Evolutionary conservation across 2,329 filamentous ascomycete genomes (phyloP).

Genomic region (Amauroascus niger): DNA sequence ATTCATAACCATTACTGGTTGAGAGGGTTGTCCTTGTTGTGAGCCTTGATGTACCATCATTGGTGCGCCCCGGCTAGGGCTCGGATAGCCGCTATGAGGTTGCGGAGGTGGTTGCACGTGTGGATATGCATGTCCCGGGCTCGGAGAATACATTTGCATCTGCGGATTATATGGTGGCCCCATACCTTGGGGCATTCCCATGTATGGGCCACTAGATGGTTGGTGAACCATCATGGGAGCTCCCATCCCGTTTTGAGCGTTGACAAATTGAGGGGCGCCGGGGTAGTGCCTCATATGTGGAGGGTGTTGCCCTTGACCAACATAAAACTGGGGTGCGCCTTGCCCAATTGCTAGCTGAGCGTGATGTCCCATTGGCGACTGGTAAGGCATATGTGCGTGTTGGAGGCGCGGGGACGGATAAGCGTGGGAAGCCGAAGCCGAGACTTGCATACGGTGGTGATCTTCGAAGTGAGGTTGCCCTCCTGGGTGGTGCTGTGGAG

Average conservation of each 20-base stretch:
- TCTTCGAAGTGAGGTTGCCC: slow-evolving; percentile 64
- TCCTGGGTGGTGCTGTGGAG: slow-evolving; percentile 60
- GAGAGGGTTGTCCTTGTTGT: slow-evolving; percentile 68
- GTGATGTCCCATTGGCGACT: slow-evolving; percentile 57
- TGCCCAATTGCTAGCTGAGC: slow-evolving; percentile 63
- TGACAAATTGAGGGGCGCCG: slow-evolving; percentile 62
- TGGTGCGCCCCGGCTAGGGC: slow-evolving; percentile 71
- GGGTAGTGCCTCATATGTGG: slow-evolving; percentile 62
- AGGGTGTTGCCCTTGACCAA: slow-evolving; percentile 61
- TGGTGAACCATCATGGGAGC: slow-evolving; percentile 76
- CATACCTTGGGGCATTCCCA: slow-evolving; percentile 62
- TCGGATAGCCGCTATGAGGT: slow-evolving; percentile 69
- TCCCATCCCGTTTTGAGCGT: slow-evolving; percentile 61
- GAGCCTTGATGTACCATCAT: slow-evolving; percentile 95
- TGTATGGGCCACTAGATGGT: slow-evolving; percentile 57
- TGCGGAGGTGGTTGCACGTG: slow-evolving; percentile 41
- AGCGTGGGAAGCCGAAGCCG: slow-evolving; percentile 70
- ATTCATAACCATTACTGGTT: slow-evolving; percentile 64
- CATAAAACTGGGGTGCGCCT: slow-evolving; percentile 60
- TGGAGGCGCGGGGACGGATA: slow-evolving; percentile 75
- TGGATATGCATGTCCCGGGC: slow-evolving; percentile 58
- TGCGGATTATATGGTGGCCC: slow-evolving; percentile 57
- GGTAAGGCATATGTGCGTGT: slow-evolving; percentile 59
- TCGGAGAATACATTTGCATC: slow-evolving; percentile 75
- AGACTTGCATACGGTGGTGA: slow-evolving; percentile 79